phyloP scores from a whole-genome alignment of 768 basidiomycete species.

The Lactifluus pinguis region DNA sequence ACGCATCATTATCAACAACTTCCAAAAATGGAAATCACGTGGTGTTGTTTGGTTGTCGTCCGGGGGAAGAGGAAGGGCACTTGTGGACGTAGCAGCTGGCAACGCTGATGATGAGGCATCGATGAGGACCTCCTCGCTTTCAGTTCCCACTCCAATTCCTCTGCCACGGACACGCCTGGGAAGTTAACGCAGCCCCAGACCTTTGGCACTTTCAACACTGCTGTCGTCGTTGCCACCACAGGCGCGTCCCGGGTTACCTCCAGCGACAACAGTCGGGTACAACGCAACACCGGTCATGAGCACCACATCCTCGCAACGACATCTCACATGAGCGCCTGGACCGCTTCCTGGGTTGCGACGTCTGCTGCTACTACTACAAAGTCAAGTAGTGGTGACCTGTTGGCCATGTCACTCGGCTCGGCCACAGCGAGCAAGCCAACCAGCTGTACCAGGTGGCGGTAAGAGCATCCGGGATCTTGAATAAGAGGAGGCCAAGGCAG shows the following conservation, averaged over 20 bases:
- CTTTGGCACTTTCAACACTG: slow-evolving; percentile 1
- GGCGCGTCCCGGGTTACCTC: slow-evolving; percentile 15
- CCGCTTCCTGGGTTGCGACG: slow-evolving; percentile 21
- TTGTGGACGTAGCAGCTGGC: too few species aligned
- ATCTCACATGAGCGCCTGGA: slow-evolving; percentile 9
- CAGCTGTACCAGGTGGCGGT: slow-evolving; percentile 18
- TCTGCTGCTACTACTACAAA: slow-evolving; percentile 24
- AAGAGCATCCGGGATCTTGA: slow-evolving; percentile 88
- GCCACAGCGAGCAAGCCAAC: slow-evolving; percentile 23
- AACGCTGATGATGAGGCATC: too few species aligned
- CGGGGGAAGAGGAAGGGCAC: too few species aligned
- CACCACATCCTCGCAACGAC: slow-evolving; percentile 23
- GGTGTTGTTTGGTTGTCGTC: too few species aligned
- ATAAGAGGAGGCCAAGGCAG: slow-evolving; percentile 74
- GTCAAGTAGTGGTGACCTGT: slow-evolving; percentile 54
- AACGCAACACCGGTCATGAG: background rate
- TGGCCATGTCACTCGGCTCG: slow-evolving; percentile 68
- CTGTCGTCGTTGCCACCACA: slow-evolving; percentile 8
- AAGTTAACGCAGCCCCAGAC: slow-evolving; percentile 1
- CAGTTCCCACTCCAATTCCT: background rate
- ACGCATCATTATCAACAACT: too few species aligned
- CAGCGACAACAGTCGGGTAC: background rate
- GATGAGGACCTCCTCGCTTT: slow-evolving; percentile 2
- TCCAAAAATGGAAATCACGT: too few species aligned
- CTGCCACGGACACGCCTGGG: background rate